Evolutionary conservation across 176 grass and related monocot species (phyloP).

Genomic region (Poa pratensis): DNA sequence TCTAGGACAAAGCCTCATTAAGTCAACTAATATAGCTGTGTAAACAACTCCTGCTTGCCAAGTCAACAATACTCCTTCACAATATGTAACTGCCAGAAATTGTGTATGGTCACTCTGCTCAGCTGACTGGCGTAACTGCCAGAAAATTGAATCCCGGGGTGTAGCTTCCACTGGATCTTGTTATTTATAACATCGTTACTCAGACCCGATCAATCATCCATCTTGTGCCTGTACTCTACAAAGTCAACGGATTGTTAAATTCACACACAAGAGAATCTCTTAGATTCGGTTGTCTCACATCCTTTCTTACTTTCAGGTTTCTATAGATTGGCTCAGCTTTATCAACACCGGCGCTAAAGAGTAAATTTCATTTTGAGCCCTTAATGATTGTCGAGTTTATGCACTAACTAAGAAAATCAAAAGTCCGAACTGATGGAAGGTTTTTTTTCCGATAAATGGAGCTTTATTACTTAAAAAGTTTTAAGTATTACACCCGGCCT

Average conservation of each 20-base stretch:
- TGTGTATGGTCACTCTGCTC: neutral
- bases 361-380: no score
- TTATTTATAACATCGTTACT: slow-evolving; percentile 7
- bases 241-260: slow-evolving; percentile 12
- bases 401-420: no score
- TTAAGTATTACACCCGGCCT: no score
- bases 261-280: neutral
- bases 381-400: no score
- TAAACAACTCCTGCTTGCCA: slow-evolving; percentile 43
- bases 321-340: neutral
- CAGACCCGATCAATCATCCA: neutral
- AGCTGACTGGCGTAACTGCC: neutral
- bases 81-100: neutral
- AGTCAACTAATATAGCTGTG: slow-evolving; percentile 35
- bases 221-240: neutral
- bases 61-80: slow-evolving; percentile 29
- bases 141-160: slow-evolving; percentile 13
- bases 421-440: no score
- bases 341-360: no score
- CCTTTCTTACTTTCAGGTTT: neutral
- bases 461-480: no score
- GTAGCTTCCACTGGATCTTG: slow-evolving; percentile 1
- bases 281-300: neutral
- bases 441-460: no score
- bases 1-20: neutral